These are phyloP conservation scores for Hypericum androsaemum DNA, from an alignment of 345 rosid species.

Conservation along the genomic window DNA sequence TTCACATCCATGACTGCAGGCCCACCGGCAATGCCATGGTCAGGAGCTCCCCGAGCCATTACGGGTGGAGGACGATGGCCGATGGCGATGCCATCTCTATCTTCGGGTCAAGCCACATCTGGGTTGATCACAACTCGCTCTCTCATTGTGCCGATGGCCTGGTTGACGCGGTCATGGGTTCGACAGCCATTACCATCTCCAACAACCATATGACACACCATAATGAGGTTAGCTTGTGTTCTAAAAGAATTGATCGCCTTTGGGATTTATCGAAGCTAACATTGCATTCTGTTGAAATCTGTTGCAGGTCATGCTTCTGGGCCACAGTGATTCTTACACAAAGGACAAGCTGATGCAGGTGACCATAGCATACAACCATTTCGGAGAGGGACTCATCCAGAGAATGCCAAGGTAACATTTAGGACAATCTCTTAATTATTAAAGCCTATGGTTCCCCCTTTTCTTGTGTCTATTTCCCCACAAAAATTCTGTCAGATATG, in stretches of 20 bases:
- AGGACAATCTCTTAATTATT: neutral
- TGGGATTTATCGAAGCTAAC: too few relatives aligned
- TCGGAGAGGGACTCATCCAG: neutral
- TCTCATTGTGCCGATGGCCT: constrained; percentile 30
- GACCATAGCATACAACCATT: neutral
- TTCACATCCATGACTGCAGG: constrained; percentile 23
- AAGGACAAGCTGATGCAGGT: constrained; percentile 3
- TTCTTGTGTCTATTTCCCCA: too few relatives aligned
- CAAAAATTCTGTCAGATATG: too few relatives aligned
- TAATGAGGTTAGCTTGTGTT: neutral
- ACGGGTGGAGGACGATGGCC: constrained; percentile 30
- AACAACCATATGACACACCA: constrained; percentile 4
- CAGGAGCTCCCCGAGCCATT: constrained; percentile 23
- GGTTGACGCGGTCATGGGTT: constrained; percentile 2
- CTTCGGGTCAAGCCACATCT: constrained; percentile 40
- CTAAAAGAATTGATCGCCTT: too few relatives aligned
- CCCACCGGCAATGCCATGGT: constrained; percentile 28
- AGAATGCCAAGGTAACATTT: constrained; percentile 1
- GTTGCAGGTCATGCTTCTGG: neutral
- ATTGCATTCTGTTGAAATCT: too few relatives aligned
- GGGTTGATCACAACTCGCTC: constrained; percentile 87
- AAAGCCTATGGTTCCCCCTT: too few relatives aligned
- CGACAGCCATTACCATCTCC: constrained; percentile 1
- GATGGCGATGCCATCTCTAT: constrained; percentile 27
- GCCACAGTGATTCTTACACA: neutral